phyloP scores from a whole-genome alignment of 2,329 filamentous ascomycete genomes.

The Epichloe brachyelytri region DNA sequence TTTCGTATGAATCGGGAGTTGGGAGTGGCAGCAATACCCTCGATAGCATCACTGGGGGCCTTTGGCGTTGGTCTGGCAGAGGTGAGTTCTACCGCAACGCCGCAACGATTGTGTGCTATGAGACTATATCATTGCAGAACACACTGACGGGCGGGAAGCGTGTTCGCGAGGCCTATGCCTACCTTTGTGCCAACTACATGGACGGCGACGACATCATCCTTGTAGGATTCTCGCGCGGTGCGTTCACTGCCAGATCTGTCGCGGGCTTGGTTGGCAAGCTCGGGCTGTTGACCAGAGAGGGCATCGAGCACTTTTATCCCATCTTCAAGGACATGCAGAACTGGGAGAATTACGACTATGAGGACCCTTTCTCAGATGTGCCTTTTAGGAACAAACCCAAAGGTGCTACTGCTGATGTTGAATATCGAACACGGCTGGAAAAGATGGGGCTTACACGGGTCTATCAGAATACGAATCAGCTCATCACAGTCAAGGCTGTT shows the following conservation, averaged over 20 bases:
- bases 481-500: slow-evolving; percentile 32
- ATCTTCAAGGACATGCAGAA: slow-evolving; percentile 45
- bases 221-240: slow-evolving; percentile 44
- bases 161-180: slow-evolving; percentile 49
- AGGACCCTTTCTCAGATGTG: slow-evolving; percentile 31
- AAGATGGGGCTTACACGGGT: slow-evolving; percentile 31
- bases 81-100: slow-evolving; percentile 17
- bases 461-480: slow-evolving; percentile 23
- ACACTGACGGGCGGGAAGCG: slow-evolving; percentile 19
- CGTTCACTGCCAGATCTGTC: slow-evolving; percentile 44
- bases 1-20: slow-evolving; percentile 49
- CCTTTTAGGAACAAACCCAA: slow-evolving; percentile 38
- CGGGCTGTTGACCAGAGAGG: slow-evolving; percentile 38
- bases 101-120: background rate
- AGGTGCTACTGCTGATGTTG: slow-evolving; percentile 25
- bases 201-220: slow-evolving; percentile 44
- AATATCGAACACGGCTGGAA: slow-evolving; percentile 32
- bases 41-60: slow-evolving; percentile 39
- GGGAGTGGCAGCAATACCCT: slow-evolving; percentile 37
- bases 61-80: slow-evolving; percentile 43
- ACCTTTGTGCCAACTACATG: slow-evolving; percentile 48
- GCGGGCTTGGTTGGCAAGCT: slow-evolving; percentile 38
- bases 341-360: slow-evolving; percentile 32
- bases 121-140: too few relatives aligned
- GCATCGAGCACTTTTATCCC: slow-evolving; percentile 40